Conservation (phyloP, 1,284 basidiomycete genomes). For the Phlebopus sp. region DNA sequence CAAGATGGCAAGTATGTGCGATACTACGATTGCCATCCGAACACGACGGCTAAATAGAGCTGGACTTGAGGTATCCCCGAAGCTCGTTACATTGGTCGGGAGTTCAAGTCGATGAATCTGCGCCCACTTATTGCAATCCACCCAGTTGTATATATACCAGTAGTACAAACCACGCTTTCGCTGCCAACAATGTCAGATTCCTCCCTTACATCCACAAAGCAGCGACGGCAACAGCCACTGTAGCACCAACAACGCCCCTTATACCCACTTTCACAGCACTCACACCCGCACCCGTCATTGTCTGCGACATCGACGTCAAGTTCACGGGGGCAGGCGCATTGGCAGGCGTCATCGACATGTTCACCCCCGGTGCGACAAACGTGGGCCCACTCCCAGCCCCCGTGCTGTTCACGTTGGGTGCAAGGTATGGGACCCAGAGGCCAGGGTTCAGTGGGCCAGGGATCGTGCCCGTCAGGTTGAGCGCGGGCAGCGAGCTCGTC, state of each 20-base stretch:
- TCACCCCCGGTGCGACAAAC: constrained; percentile 35
- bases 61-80: too few species aligned
- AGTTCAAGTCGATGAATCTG: too few species aligned
- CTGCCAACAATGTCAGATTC: too few species aligned
- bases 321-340: constrained; percentile 41
- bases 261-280: constrained; percentile 3
- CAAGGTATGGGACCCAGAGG: constrained; percentile 41
- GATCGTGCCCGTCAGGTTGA: constrained; percentile 31
- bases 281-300: constrained; percentile 3
- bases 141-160: too few species aligned
- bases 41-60: too few species aligned
- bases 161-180: too few species aligned
- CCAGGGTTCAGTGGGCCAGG: constrained; percentile 35
- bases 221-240: constrained; percentile 3
- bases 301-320: constrained; percentile 29
- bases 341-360: constrained; percentile 34
- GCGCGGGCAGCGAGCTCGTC: constrained; percentile 24
- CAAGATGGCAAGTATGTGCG: too few species aligned
- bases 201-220: constrained; percentile 15
- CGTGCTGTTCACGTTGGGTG: constrained; percentile 35
- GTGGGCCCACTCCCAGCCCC: constrained; percentile 43
- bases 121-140: too few species aligned
- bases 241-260: constrained; percentile 13
- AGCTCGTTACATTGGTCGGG: too few species aligned
- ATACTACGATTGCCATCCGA: too few species aligned